A percentile compares a stretch with the other conserved stretches of the same genome.
Evolutionary conservation across 2,329 filamentous ascomycete genomes (phyloP).

Genomic region (Pseudopithomyces maydicus): DNA sequence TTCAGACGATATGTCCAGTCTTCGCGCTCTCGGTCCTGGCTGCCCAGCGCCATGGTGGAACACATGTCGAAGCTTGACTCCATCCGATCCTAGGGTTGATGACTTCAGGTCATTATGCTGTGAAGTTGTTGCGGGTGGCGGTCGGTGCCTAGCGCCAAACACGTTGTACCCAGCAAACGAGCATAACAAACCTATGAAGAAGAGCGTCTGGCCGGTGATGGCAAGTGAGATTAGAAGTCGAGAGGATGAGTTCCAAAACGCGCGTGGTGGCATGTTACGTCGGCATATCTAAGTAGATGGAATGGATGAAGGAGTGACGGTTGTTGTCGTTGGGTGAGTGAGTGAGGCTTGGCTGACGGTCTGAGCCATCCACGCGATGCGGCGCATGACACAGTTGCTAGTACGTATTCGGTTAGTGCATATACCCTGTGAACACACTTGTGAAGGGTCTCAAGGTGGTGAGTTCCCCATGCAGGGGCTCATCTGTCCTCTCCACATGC

Average conservation of each 20-base stretch:
- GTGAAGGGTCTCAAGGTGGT: no score
- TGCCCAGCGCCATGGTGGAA: constrained; percentile 43
- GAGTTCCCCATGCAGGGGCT: no score
- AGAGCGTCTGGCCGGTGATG: constrained; percentile 4
- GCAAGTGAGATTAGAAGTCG: background rate
- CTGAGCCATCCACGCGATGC: constrained; percentile 4
- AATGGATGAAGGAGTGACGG: background rate
- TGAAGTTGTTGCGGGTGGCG: constrained; percentile 5
- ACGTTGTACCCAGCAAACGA: constrained; percentile 1
- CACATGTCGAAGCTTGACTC: constrained; percentile 36
- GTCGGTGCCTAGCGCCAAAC: constrained; percentile 4
- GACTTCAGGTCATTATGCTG: constrained; percentile 2
- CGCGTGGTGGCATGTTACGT: constrained; percentile 13
- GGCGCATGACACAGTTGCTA: constrained; percentile 8
- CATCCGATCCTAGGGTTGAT: constrained; percentile 4
- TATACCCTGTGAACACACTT: no score
- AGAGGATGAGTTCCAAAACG: constrained; percentile 2
- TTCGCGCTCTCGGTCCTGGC: constrained; percentile 36
- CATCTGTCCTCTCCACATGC: no score
- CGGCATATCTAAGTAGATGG: constrained; percentile 11
- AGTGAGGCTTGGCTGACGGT: constrained; percentile 9
- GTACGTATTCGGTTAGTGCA: background rate
- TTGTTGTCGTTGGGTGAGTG: constrained; percentile 7
- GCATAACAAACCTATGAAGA: background rate
- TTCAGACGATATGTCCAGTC: constrained; percentile 36